Conservation (phyloP, 306 rosid genomes). For the Abrus precatorius region DNA sequence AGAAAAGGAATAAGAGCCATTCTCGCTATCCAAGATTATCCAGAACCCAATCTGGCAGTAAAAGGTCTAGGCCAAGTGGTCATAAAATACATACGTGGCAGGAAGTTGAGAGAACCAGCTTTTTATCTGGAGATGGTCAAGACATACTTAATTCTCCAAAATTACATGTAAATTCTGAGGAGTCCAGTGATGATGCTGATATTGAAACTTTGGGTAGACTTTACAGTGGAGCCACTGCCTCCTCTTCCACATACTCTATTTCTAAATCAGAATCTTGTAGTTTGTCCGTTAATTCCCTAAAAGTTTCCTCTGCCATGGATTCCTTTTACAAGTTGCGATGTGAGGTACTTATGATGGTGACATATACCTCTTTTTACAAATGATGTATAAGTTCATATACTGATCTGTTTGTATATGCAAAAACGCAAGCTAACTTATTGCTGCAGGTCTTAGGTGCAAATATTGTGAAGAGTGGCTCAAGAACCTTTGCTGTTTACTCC, state of each 20-base stretch:
- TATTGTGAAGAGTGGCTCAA: conserved; percentile 95
- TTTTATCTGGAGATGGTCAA: conserved; percentile 95
- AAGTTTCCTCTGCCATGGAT: conserved; percentile 68
- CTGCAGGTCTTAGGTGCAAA: conserved; percentile 97
- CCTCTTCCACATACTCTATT: conserved; percentile 74
- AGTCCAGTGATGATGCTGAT: conserved; percentile 81
- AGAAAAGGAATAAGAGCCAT: conserved; percentile 71
- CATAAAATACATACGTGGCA: conserved; percentile 71
- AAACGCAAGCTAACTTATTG: conserved; percentile 48
- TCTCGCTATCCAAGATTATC: conserved; percentile 58
- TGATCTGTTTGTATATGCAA: conserved; percentile 43
- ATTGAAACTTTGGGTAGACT: conserved; percentile 74
- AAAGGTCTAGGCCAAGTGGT: conserved; percentile 71
- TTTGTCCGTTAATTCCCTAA: conserved; percentile 61
- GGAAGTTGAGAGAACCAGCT: conserved; percentile 95
- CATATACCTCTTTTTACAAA: conserved; percentile 33
- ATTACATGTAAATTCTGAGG: conserved; percentile 60
- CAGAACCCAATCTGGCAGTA: conserved; percentile 66
- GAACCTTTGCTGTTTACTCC: conserved; percentile 96
- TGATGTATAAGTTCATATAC: conserved; percentile 30
- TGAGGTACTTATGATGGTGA: conserved; percentile 72
- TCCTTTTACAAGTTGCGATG: conserved; percentile 93
- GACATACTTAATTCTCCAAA: conserved; percentile 80
- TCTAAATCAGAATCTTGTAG: conserved; percentile 54
- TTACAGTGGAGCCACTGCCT: conserved; percentile 87